Conservation (phyloP, 2,329 filamentous ascomycete genomes). For the Teratosphaeria zuluensis region DNA sequence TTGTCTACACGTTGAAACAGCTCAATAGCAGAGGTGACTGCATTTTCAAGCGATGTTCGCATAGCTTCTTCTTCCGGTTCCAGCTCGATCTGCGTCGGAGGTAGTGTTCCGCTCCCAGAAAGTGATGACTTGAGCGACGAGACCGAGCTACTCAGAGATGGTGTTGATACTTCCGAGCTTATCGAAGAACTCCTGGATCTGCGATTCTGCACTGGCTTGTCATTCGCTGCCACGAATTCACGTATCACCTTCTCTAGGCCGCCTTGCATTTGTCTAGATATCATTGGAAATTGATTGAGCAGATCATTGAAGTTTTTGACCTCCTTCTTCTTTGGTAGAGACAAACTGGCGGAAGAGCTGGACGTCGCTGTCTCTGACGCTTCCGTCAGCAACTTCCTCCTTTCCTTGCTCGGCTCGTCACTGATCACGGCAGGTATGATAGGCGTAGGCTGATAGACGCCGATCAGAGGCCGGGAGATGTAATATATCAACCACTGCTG, state of each 20-base stretch:
- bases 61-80: conserved; percentile 90
- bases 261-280: conserved; percentile 89
- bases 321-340: conserved; percentile 68
- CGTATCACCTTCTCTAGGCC: conserved; percentile 82
- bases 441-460: conserved; percentile 66
- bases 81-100: conserved; percentile 51
- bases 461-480: conserved; percentile 80
- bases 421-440: conserved; percentile 54
- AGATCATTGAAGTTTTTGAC: conserved; percentile 86
- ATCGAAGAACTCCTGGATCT: conserved; percentile 25
- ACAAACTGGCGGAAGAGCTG: conserved; percentile 18
- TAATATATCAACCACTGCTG: conserved; percentile 96
- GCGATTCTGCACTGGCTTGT: conserved; percentile 61
- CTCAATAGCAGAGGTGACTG: conserved; percentile 87
- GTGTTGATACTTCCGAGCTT: conserved; percentile 24
- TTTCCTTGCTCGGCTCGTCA: conserved; percentile 24
- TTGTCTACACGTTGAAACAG: conserved; percentile 94
- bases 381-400: conserved; percentile 21
- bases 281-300: conserved; percentile 85
- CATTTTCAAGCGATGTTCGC: conserved; percentile 79
- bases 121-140: conserved; percentile 26
- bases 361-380: conserved; percentile 12
- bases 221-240: conserved; percentile 78
- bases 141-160: conserved; percentile 25
- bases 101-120: conserved; percentile 30